Base-by-base conservation (phyloP, 2,329 filamentous ascomycete species). In the Pseudogymnoascus sp. region DNA sequence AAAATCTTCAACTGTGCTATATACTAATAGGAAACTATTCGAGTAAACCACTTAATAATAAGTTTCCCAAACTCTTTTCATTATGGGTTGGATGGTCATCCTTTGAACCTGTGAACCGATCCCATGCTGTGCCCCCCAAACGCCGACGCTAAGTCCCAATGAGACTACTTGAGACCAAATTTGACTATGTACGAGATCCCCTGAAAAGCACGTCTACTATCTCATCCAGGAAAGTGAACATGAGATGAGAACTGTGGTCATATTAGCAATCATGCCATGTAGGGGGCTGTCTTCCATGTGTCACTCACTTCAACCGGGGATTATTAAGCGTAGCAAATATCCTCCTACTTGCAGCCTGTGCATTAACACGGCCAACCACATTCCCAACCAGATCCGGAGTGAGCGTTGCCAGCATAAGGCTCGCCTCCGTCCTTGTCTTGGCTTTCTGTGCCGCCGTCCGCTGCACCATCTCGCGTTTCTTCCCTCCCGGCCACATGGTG, bases 261-360 rank as follows among this genome's bases (percentile, higher is more conserved):
- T 21, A 37, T 43, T 25, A 65, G 64, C 43, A 31, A 39, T 43
- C 4, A 69, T 65, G 68, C 14, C 51, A 57, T 57, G 10, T 13
- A 7, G 5, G 5, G 7, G n/a, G 23, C 14, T 67, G 31, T n/a
- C 31, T 28, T 34, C 5, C 28, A 25, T 13, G 7, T 39, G 60
- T 51, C 41, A 85, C 88, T 80, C 79, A 93, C 90, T 98, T 97
- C 69, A 99, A 79, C 68, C 92, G 83, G 65, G 86, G 83, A 77
- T 98, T 99, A 76, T 99, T 99, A 69, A 98, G 80, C 54, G 90
- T 92, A 8, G 92, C 93, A 79, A 96, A 91, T 60, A 98, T 85
- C 71, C 93, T 89, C 69, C 93, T 84, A 67, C 92, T 93, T 21
- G 95, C 95, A 64, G 89, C 89, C 74, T 96, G 90, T 14, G 96